These are phyloP conservation scores for Kurtzmaniella quercitrusa DNA, from an alignment of 1,139 yeast species.

Conservation along the genomic window DNA sequence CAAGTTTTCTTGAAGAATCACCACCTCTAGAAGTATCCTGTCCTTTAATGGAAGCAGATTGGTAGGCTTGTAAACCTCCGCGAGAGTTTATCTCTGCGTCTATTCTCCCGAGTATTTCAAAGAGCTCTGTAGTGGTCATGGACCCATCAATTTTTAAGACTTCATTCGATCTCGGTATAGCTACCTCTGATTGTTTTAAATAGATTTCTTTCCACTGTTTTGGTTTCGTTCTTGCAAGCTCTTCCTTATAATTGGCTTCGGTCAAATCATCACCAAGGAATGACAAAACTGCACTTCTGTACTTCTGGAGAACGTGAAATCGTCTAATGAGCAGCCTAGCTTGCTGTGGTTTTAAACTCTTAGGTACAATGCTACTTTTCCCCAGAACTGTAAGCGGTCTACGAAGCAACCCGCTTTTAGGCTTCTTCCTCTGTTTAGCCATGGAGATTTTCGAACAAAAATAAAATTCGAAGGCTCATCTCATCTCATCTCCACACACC, in stretches of 20 bases:
- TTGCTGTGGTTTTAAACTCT: constrained; percentile 56
- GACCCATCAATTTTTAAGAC: constrained; percentile 19
- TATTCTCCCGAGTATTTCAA: constrained; percentile 43
- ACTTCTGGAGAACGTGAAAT: constrained; percentile 60
- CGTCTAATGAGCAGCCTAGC: constrained; percentile 67
- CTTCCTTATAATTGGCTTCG: constrained; percentile 21
- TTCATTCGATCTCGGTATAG: constrained; percentile 1
- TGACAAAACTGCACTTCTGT: constrained; percentile 35
- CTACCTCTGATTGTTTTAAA: not conserved
- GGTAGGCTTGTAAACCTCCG: constrained; percentile 76
- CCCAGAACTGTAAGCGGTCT: constrained; percentile 17
- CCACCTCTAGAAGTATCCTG: constrained; percentile 80
- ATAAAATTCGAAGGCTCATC: constrained; percentile 3
- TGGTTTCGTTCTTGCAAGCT: constrained; percentile 7
- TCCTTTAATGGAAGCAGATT: constrained; percentile 83
- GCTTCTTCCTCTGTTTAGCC: constrained; percentile 2
- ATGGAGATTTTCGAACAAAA: not conserved
- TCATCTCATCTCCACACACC: constrained; percentile 1
- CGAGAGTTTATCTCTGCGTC: constrained; percentile 55
- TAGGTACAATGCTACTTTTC: constrained; percentile 16
- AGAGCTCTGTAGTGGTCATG: constrained; percentile 14
- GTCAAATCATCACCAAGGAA: constrained; percentile 18
- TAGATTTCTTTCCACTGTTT: constrained; percentile 4
- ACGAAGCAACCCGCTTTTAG: constrained; percentile 5
- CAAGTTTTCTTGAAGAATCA: constrained; percentile 74